These are phyloP conservation scores for Nothophytophthora sp. DNA, from an alignment of 352 stramenopile genomes.

Conservation along the genomic window DNA sequence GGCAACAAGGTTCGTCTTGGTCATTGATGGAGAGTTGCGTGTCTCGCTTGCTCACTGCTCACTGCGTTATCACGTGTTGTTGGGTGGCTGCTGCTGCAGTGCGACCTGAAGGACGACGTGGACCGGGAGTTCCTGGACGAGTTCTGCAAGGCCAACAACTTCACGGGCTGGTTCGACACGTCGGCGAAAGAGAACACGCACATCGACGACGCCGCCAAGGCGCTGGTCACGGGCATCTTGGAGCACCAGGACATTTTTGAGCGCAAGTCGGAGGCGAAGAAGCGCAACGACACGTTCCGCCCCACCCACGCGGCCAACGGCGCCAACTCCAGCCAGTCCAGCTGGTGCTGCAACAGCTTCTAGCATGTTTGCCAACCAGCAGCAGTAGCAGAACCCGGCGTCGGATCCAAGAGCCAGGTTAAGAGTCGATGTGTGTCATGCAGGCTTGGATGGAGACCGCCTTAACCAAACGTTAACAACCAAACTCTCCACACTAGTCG, in stretches of 20 bases:
- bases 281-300: conserved; percentile 76
- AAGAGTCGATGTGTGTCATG: conserved; percentile 19
- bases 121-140: conserved; percentile 80
- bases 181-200: conserved; percentile 93
- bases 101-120: conserved; percentile 82
- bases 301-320: conserved; percentile 53
- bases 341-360: conserved; percentile 90
- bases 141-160: conserved; percentile 91
- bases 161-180: conserved; percentile 92
- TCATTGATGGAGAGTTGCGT: neutral
- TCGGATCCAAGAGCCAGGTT: too few relatives aligned
- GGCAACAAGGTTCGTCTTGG: conserved; percentile 86
- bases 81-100: conserved; percentile 35
- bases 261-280: conserved; percentile 72
- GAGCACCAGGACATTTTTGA: conserved; percentile 89
- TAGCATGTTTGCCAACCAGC: conserved; percentile 24
- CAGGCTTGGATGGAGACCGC: conserved; percentile 10
- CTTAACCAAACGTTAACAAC: too few relatives aligned
- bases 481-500: conserved; percentile 1
- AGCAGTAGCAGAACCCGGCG: conserved; percentile 9
- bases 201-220: conserved; percentile 88
- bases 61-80: conserved; percentile 3
- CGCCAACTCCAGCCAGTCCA: conserved; percentile 38
- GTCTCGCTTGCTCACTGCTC: too few relatives aligned
- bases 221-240: conserved; percentile 78